Evolutionary conservation across 805 yeast species (phyloP).

Genomic region (Schwanniomyces vanrijiae): DNA sequence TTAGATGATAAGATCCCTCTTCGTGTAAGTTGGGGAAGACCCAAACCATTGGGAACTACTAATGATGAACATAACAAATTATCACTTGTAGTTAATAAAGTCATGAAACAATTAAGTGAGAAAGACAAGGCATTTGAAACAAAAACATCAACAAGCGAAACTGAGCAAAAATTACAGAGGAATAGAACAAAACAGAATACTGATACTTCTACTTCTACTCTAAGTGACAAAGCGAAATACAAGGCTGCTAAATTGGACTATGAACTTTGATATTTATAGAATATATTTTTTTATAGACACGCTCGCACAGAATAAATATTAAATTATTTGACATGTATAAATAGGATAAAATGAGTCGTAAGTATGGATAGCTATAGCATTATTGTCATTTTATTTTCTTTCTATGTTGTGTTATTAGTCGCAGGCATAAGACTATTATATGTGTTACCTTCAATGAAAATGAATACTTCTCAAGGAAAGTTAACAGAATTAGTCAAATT

Average conservation of each 20-base stretch:
- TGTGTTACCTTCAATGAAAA: slow-evolving; percentile 22
- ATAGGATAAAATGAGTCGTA: not conserved
- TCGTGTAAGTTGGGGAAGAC: slow-evolving; percentile 57
- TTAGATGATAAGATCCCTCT: slow-evolving; percentile 42
- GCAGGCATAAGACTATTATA: slow-evolving; percentile 20
- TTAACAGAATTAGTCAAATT: slow-evolving; percentile 1
- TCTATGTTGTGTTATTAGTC: slow-evolving; percentile 9
- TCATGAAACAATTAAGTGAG: slow-evolving; percentile 52
- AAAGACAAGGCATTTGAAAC: slow-evolving; percentile 23
- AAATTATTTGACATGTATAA: not conserved
- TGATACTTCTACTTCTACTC: not conserved
- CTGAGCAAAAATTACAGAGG: not conserved
- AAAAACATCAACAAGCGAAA: not conserved
- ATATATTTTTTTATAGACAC: not conserved
- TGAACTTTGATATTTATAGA: slow-evolving; percentile 10
- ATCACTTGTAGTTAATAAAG: slow-evolving; percentile 49
- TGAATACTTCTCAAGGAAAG: slow-evolving; percentile 1
- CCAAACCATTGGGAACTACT: slow-evolving; percentile 38
- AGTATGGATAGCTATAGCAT: not conserved
- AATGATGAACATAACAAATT: slow-evolving; percentile 49
- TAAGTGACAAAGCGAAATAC: slow-evolving; percentile 3
- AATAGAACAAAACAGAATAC: not conserved
- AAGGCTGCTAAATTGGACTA: slow-evolving; percentile 12
- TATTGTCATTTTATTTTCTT: not conserved
- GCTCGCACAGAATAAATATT: not conserved